Percentiles rank a stretch among this genome's conserved stretches.
Conservation (phyloP, 2,329 filamentous ascomycete genomes). For the Trichoderma sp. region DNA sequence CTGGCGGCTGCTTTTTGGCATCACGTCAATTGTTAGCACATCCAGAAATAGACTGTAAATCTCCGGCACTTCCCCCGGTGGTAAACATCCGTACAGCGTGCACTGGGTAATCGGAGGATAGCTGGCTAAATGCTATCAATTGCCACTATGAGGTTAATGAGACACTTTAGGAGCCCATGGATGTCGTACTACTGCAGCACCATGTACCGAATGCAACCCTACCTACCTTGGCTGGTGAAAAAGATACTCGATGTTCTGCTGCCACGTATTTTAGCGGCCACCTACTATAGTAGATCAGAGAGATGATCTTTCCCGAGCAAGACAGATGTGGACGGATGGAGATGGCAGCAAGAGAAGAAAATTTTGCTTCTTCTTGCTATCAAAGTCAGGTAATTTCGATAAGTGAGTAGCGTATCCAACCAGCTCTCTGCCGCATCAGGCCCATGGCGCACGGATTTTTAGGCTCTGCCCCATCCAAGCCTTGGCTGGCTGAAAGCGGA, state of each 20-base stretch:
- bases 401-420: background rate
- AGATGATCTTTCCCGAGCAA: background rate
- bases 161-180: background rate
- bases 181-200: background rate
- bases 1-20: background rate
- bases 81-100: background rate
- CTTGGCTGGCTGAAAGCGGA: slow-evolving; percentile 29
- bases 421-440: no score
- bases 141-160: background rate
- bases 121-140: background rate
- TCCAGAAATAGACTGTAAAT: slow-evolving; percentile 12
- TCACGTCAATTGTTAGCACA: background rate
- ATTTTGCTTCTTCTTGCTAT: background rate
- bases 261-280: background rate
- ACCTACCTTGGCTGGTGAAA: background rate
- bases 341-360: background rate
- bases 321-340: background rate
- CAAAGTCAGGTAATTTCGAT: background rate
- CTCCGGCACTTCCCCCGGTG: background rate
- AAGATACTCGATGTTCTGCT: background rate
- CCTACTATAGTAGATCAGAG: background rate
- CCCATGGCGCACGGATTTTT: background rate
- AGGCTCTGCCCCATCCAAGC: background rate
- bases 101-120: background rate
- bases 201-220: background rate